A percentile compares a stretch with the other conserved stretches of the same genome.
Conservation (phyloP, 805 yeast genomes). For the Grigorovia humatica region DNA sequence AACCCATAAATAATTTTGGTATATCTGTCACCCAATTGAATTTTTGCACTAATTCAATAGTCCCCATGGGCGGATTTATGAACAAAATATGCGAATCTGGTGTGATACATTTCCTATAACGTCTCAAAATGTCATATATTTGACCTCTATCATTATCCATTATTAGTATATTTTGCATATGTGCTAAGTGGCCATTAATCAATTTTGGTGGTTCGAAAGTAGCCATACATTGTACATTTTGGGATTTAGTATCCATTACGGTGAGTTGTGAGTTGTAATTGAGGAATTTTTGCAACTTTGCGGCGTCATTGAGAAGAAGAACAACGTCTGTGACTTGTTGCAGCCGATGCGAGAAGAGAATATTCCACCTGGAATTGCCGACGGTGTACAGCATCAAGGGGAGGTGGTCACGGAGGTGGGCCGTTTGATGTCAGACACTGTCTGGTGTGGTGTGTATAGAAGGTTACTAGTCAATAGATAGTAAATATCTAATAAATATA, state of each 20-base stretch:
- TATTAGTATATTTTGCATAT: constrained; percentile 39
- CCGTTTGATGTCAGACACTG: too few species aligned
- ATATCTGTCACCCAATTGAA: constrained; percentile 40
- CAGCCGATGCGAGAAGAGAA: constrained; percentile 36
- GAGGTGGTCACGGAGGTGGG: too few species aligned
- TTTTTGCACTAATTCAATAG: constrained; percentile 37
- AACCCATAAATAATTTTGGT: constrained; percentile 55
- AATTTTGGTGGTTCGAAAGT: constrained; percentile 24
- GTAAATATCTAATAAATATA: background rate
- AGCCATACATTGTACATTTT: constrained; percentile 22
- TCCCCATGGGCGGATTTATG: constrained; percentile 67
- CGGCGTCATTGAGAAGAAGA: constrained; percentile 34
- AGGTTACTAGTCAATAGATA: too few species aligned
- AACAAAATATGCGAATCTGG: constrained; percentile 46
- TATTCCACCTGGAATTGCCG: constrained; percentile 35
- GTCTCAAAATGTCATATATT: constrained; percentile 40
- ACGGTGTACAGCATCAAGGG: constrained; percentile 31
- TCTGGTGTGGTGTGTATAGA: too few species aligned
- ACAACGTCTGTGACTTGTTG: constrained; percentile 32
- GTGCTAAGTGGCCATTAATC: constrained; percentile 23
- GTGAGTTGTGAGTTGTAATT: constrained; percentile 33
- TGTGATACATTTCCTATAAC: constrained; percentile 34
- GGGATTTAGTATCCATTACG: background rate
- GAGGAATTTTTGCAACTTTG: constrained; percentile 33
- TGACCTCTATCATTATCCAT: constrained; percentile 13